These are phyloP conservation scores for Plasmodium relictum DNA, from an alignment of 169 alveolate genomes.

Conservation along the genomic window DNA sequence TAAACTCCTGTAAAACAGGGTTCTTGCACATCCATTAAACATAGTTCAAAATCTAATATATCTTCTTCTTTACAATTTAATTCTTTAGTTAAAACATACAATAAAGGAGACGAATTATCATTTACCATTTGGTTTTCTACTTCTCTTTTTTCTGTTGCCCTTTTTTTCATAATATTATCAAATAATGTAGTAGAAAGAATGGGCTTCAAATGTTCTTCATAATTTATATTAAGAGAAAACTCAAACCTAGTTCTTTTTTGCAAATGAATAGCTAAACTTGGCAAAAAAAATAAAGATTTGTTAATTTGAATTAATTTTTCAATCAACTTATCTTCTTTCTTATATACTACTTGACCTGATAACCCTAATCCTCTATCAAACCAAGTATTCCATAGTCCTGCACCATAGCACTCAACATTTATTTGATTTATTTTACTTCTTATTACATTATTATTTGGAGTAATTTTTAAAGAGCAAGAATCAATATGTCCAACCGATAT, in stretches of 20 bases:
- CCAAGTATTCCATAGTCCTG: conserved; percentile 99
- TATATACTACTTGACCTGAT: conserved; percentile 95
- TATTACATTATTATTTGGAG: conserved; percentile 47
- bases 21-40: conserved; percentile 93
- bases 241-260: conserved; percentile 87
- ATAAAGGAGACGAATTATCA: conserved; percentile 36
- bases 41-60: conserved; percentile 91
- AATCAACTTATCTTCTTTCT: conserved; percentile 83
- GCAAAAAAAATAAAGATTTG: conserved; percentile 93
- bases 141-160: neutral
- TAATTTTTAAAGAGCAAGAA: conserved; percentile 48
- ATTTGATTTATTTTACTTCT: conserved; percentile 40
- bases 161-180: conserved; percentile 1
- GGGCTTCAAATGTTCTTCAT: conserved; percentile 93
- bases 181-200: conserved; percentile 80
- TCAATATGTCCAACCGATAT: conserved; percentile 70
- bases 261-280: conserved; percentile 96
- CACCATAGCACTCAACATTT: conserved; percentile 91
- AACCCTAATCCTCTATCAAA: conserved; percentile 97
- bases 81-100: conserved; percentile 76
- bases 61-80: conserved; percentile 80
- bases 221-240: conserved; percentile 79
- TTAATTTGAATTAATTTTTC: conserved; percentile 90
- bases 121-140: conserved; percentile 5
- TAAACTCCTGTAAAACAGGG: conserved; percentile 94